Percentiles rank a stretch among this genome's conserved stretches.
Conservation (phyloP, 192 early-diverging fungal species). For the Umbelopsis sp. region DNA sequence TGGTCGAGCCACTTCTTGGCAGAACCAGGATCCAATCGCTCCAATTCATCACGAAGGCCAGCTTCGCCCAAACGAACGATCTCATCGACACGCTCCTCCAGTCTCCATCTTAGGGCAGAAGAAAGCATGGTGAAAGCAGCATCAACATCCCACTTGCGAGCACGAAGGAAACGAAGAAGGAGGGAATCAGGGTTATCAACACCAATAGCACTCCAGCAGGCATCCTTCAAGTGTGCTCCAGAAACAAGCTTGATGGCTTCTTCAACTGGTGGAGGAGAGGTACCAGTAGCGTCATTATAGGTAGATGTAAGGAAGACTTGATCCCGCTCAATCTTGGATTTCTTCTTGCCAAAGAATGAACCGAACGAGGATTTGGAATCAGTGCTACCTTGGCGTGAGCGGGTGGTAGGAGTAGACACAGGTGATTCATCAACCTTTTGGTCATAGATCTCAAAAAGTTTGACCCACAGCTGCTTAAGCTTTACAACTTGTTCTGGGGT, state of each 20-base stretch:
- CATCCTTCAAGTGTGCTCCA: slow-evolving; percentile 42
- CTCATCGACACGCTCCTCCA: slow-evolving; percentile 53
- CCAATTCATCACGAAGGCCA: slow-evolving; percentile 40
- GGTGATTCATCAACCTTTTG: slow-evolving; percentile 23
- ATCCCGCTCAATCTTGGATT: slow-evolving; percentile 8
- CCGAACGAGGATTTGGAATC: slow-evolving; percentile 11
- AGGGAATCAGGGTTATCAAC: slow-evolving; percentile 74
- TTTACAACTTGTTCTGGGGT: slow-evolving; percentile 46
- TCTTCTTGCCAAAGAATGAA: slow-evolving; percentile 22
- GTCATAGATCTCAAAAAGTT: slow-evolving; percentile 46
- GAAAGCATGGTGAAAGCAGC: slow-evolving; percentile 76
- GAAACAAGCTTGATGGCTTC: slow-evolving; percentile 31
- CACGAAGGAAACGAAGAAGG: slow-evolving; percentile 81
- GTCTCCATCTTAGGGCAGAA: slow-evolving; percentile 73
- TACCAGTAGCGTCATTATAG: slow-evolving; percentile 6
- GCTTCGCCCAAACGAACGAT: slow-evolving; percentile 47
- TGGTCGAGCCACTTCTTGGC: slow-evolving; percentile 35
- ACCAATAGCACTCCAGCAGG: slow-evolving; percentile 65
- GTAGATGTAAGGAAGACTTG: slow-evolving; percentile 16
- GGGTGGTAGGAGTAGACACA: not conserved
- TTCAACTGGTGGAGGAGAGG: slow-evolving; percentile 18
- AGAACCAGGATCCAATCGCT: slow-evolving; percentile 41
- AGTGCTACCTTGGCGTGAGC: slow-evolving; percentile 15
- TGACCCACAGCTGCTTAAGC: slow-evolving; percentile 48
- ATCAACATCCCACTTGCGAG: slow-evolving; percentile 86